phyloP scores from a whole-genome alignment of 208 protist genomes.

The Histomonas meleagridis region DNA sequence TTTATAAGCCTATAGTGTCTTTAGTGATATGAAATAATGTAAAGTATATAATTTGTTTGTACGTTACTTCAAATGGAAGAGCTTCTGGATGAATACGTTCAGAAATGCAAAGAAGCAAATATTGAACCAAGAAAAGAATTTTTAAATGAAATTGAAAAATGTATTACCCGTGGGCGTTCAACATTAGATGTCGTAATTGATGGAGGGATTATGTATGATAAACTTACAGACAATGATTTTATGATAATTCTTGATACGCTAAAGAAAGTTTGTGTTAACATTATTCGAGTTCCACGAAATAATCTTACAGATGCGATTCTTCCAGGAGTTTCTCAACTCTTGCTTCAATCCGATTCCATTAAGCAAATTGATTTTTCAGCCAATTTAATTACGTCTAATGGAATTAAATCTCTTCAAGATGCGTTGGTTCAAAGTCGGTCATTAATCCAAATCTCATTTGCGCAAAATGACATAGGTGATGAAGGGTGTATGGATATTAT shows the following conservation, averaged over 20 bases:
- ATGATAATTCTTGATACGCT: background rate
- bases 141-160: constrained; percentile 2
- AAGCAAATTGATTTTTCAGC: background rate
- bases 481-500: background rate
- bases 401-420: background rate
- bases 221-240: constrained; percentile 16
- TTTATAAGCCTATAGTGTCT: too few relatives aligned
- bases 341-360: background rate
- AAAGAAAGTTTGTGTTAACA: constrained; percentile 1
- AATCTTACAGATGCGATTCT: background rate
- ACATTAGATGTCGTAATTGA: background rate
- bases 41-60: too few relatives aligned
- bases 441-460: background rate
- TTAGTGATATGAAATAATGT: too few relatives aligned
- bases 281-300: background rate
- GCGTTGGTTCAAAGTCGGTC: background rate
- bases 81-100: background rate
- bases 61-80: background rate
- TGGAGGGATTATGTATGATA: constrained; percentile 2
- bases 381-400: background rate
- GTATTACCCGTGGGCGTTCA: background rate
- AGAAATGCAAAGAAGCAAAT: background rate
- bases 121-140: background rate
- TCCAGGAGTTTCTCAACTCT: background rate
- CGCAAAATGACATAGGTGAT: background rate